Conservation (phyloP, 106 monocot genomes). For the Dendrobium chrysotoxum region DNA sequence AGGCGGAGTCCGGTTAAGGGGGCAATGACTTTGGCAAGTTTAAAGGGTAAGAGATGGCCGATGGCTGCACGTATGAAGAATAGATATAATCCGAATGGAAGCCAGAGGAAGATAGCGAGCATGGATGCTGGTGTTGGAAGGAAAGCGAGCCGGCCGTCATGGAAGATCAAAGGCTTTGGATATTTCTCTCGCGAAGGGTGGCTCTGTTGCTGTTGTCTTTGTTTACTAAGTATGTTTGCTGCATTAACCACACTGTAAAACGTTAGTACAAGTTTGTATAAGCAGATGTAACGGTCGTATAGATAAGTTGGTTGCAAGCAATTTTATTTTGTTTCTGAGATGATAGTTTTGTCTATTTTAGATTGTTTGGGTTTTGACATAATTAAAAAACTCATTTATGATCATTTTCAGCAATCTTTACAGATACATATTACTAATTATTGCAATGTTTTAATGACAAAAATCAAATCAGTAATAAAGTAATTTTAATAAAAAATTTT, state of each 20-base stretch:
- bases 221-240: slow-evolving; percentile 62
- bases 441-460: too few relatives aligned
- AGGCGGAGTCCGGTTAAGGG: slow-evolving; percentile 26
- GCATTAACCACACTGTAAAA: not conserved
- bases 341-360: not conserved
- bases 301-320: not conserved
- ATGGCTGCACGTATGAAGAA: slow-evolving; percentile 23
- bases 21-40: slow-evolving; percentile 6
- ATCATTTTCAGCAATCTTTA: too few relatives aligned
- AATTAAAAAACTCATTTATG: too few relatives aligned
- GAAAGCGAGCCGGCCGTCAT: slow-evolving; percentile 70
- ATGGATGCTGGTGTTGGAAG: slow-evolving; percentile 50
- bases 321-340: not conserved
- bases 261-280: not conserved
- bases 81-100: slow-evolving; percentile 35
- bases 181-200: slow-evolving; percentile 39
- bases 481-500: too few relatives aligned
- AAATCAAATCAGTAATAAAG: too few relatives aligned
- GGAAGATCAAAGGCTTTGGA: slow-evolving; percentile 79
- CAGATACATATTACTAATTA: too few relatives aligned
- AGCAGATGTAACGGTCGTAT: too few relatives aligned
- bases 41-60: slow-evolving; percentile 42
- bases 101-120: slow-evolving; percentile 63
- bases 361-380: too few relatives aligned
- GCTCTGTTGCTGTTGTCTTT: slow-evolving; percentile 10